Evolutionary conservation across 208 protist genomes (phyloP).

Genomic region (Crithidia bombi): DNA sequence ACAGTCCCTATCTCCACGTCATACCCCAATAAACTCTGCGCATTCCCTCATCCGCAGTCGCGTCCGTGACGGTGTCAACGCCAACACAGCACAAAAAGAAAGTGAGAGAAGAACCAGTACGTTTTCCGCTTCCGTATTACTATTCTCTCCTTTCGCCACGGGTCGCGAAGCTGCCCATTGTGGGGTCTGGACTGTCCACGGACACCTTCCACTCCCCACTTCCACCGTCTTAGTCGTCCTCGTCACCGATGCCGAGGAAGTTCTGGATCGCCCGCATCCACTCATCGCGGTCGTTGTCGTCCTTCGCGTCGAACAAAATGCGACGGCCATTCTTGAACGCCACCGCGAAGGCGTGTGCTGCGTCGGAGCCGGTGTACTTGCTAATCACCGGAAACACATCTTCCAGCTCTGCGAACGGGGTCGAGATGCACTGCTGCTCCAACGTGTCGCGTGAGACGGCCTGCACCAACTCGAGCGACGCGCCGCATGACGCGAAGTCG

Average conservation of each 20-base stretch:
- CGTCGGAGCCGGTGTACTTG: constrained; percentile 77
- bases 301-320: constrained; percentile 62
- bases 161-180: too few species aligned
- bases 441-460: constrained; percentile 72
- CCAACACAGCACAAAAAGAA: too few species aligned
- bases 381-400: constrained; percentile 76
- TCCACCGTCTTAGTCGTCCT: constrained; percentile 30
- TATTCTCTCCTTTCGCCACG: too few species aligned
- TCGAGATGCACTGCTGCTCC: constrained; percentile 77
- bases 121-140: too few species aligned
- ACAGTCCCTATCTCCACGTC: too few species aligned
- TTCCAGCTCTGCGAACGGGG: constrained; percentile 67
- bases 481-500: constrained; percentile 55
- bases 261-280: constrained; percentile 84
- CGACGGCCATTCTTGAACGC: constrained; percentile 75
- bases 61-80: too few species aligned
- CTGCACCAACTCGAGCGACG: constrained; percentile 57
- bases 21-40: too few species aligned
- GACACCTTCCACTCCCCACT: neutral
- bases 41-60: too few species aligned
- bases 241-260: constrained; percentile 71
- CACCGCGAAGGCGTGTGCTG: constrained; percentile 71
- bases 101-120: too few species aligned
- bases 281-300: constrained; percentile 52
- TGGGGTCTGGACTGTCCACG: too few species aligned